A percentile compares a stretch with the other conserved stretches of the same genome.
These are phyloP conservation scores for Austroboletus niveus DNA, from an alignment of 1,284 basidiomycete species.

Conservation along the genomic window DNA sequence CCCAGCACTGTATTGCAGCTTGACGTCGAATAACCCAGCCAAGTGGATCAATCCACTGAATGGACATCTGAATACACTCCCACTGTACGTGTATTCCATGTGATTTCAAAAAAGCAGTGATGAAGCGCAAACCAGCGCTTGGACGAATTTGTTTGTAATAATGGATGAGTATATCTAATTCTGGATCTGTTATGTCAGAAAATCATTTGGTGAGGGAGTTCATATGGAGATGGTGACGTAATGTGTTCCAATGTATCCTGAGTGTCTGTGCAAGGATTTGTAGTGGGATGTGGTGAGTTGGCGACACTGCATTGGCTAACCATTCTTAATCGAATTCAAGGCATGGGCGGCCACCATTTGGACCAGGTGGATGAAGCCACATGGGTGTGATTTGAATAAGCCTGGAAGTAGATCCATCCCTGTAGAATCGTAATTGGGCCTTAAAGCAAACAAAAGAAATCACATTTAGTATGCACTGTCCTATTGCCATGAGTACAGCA, in stretches of 20 bases:
- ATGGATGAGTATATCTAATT: neutral
- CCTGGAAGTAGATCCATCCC: too few species aligned
- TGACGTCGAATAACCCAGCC: conserved; percentile 19
- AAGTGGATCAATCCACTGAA: conserved; percentile 16
- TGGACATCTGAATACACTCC: neutral
- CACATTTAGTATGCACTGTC: neutral
- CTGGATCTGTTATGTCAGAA: neutral
- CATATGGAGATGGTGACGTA: neutral
- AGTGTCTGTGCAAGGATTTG: too few species aligned
- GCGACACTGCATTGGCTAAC: neutral
- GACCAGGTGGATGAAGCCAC: too few species aligned
- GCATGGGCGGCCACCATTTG: neutral
- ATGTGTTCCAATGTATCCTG: neutral
- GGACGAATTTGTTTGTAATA: conserved; percentile 1
- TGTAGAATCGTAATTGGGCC: too few species aligned
- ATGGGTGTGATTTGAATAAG: too few species aligned
- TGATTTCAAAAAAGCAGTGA: neutral
- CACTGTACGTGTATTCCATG: conserved; percentile 2
- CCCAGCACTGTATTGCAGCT: conserved; percentile 10
- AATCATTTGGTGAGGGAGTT: neutral
- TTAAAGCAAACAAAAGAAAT: neutral
- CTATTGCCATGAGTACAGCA: neutral
- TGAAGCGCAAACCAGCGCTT: conserved; percentile 2
- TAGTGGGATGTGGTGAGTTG: neutral
- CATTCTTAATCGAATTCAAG: neutral